These are phyloP conservation scores for Ophiocordyceps camponoti-floridani DNA, from an alignment of 2,329 filamentous ascomycete species.

Conservation along the genomic window DNA sequence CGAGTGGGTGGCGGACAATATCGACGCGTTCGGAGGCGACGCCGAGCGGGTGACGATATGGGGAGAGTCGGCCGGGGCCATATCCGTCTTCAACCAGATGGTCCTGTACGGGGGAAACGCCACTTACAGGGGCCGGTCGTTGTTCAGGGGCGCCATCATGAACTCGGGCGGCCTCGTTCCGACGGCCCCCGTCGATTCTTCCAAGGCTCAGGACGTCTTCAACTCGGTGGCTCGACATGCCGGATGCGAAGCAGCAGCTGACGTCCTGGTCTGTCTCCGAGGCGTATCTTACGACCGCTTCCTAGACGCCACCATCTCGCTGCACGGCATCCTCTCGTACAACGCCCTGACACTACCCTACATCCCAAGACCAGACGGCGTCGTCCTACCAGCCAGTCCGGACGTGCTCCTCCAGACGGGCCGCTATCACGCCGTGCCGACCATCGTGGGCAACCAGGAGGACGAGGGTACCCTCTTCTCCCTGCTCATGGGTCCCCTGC, in stretches of 20 bases:
- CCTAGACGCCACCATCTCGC: slow-evolving; percentile 49
- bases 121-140: slow-evolving; percentile 53
- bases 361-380: slow-evolving; percentile 55
- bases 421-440: slow-evolving; percentile 28
- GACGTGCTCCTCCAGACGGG: slow-evolving; percentile 36
- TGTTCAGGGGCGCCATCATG: slow-evolving; percentile 69
- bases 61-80: slow-evolving; percentile 55
- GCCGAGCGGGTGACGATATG: slow-evolving; percentile 63
- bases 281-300: slow-evolving; percentile 38
- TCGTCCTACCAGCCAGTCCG: slow-evolving; percentile 40
- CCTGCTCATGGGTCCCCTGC: slow-evolving; percentile 51
- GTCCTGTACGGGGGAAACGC: slow-evolving; percentile 53
- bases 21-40: slow-evolving; percentile 61
- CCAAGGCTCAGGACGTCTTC: slow-evolving; percentile 48
- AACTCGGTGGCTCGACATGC: slow-evolving; percentile 39
- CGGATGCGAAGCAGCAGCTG: slow-evolving; percentile 38
- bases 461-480: slow-evolving; percentile 65
- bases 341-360: slow-evolving; percentile 54
- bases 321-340: slow-evolving; percentile 51
- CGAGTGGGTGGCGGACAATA: slow-evolving; percentile 64
- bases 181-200: slow-evolving; percentile 43
- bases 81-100: slow-evolving; percentile 65
- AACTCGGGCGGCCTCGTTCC: slow-evolving; percentile 48
- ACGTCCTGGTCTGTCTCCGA: slow-evolving; percentile 51
- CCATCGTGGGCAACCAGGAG: slow-evolving; percentile 55